Evolutionary conservation across 768 basidiomycete species (phyloP), one percentile per base, ranked within the genome.

Genomic region (Coprinopsis sp.): DNA sequence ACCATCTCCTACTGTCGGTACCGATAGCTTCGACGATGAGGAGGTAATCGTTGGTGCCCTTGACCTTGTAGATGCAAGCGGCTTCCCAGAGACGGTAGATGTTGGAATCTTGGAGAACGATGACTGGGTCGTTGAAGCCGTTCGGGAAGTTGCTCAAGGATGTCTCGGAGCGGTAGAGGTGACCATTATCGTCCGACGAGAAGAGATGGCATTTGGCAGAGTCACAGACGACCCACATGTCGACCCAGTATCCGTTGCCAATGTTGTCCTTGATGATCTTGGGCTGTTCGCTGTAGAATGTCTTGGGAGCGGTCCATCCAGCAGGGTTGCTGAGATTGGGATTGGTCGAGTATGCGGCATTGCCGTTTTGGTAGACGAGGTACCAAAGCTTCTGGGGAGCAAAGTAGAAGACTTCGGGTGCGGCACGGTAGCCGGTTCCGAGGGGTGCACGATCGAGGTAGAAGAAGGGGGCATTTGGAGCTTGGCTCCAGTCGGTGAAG

Each of bases 171-270:
- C 57, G 57, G 36, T 54, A 55, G 7, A 58, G 46, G 16, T 58
- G 52, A 27, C 57, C 57, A 31, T 58, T 55, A 47, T 54, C 57
- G 42, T 55, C 57, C 2, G 52, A 55, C 0, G 54, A 58, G 54
- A 58, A 58, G 33, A 55, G 50, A 34, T 54, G 50, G 46, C 56
- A 58, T 6, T 38, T 47, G 3, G 46, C 4, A 5, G 44, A 25
- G 46, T 58, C 56, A 37, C 56, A 58, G 36, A 58, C 55, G 34
- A 55, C 54, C 56, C 56, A 58, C 52, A 58, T 53, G 40, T 58
- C 56, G 16, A 58, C 44, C 57, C 54, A 55, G 30, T 52, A 47
- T 8, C 52, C 54, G 22, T 36, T 40, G 2, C 54, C 54, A 23
- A 58, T 58, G 38, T 55, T 51, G 30, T 50, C 40, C 19, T 14